Conservation (phyloP, 257 asterid genomes). For the Solanum neorickii region DNA sequence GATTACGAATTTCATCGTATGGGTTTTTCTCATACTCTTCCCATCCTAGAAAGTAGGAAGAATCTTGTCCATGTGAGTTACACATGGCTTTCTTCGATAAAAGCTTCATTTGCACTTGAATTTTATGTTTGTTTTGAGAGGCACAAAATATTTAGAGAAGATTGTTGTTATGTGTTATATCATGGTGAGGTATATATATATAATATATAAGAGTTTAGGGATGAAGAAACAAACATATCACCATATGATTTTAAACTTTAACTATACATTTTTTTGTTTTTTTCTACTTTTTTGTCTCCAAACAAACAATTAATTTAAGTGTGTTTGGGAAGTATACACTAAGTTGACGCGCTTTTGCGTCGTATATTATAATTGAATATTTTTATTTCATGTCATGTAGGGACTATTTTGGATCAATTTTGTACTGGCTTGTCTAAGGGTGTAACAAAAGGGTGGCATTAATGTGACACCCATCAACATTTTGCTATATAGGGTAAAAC, state of each 20-base stretch:
- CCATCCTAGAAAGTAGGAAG: slow-evolving; percentile 36
- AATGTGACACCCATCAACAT: background rate
- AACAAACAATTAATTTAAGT: too few species aligned
- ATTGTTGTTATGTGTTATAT: slow-evolving; percentile 2
- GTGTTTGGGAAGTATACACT: background rate
- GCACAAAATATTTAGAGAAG: background rate
- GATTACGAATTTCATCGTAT: slow-evolving; percentile 15
- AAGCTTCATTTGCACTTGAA: slow-evolving; percentile 2
- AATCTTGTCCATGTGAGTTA: slow-evolving; percentile 34
- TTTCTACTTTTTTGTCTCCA: background rate
- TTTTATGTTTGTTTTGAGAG: background rate
- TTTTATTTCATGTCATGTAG: background rate
- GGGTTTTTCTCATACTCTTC: slow-evolving; percentile 36
- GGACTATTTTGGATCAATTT: background rate
- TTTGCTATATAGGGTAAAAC: background rate
- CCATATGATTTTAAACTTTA: background rate
- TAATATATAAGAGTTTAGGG: background rate
- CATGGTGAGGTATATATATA: background rate
- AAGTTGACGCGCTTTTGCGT: slow-evolving; percentile 2
- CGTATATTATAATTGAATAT: background rate
- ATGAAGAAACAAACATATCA: background rate
- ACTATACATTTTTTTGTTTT: background rate
- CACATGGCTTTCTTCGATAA: slow-evolving; percentile 22
- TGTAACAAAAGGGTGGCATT: background rate
- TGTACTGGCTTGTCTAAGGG: background rate